These are phyloP conservation scores for Phytophthora pistaciae DNA, from an alignment of 352 stramenopile species.

Conservation along the genomic window DNA sequence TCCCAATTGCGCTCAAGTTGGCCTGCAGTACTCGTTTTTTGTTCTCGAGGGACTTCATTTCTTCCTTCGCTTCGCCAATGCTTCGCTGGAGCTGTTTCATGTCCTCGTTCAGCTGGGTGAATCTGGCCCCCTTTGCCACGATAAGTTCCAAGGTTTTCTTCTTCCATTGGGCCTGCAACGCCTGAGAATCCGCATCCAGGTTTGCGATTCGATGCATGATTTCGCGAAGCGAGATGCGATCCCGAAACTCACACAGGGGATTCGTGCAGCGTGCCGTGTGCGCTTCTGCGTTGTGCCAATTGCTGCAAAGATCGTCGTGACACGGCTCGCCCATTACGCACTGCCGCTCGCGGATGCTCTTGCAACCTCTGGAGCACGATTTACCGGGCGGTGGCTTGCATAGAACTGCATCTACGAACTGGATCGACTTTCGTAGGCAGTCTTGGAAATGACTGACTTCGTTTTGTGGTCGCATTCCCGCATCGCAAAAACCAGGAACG, in stretches of 20 bases:
- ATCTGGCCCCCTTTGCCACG: constrained; percentile 8
- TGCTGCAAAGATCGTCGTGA: constrained; percentile 58
- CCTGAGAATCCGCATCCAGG: constrained; percentile 28
- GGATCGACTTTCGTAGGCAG: constrained; percentile 60
- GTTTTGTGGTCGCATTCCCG: constrained; percentile 48
- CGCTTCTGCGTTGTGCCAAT: constrained; percentile 72
- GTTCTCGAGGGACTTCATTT: constrained; percentile 46
- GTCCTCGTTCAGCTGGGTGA: constrained; percentile 37
- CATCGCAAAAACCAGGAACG: constrained; percentile 63
- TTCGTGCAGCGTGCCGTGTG: constrained; percentile 69
- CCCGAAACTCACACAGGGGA: constrained; percentile 66
- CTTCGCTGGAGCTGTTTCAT: constrained; percentile 63
- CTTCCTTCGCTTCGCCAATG: constrained; percentile 53
- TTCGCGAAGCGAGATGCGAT: constrained; percentile 67
- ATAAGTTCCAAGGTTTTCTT: constrained; percentile 31
- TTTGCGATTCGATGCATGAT: constrained; percentile 75
- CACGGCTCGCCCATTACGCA: constrained; percentile 56
- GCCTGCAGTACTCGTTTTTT: constrained; percentile 50
- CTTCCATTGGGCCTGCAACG: constrained; percentile 31
- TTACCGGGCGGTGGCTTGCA: constrained; percentile 61
- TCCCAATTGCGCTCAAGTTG: constrained; percentile 68
- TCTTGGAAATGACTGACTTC: constrained; percentile 69
- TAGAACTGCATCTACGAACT: constrained; percentile 67
- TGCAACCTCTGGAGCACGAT: constrained; percentile 49
- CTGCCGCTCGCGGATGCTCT: constrained; percentile 56